Percentiles rank a stretch among this genome's conserved stretches.
Evolutionary conservation across 1,284 basidiomycete genomes (phyloP).

Genomic region (Boletus mariae): DNA sequence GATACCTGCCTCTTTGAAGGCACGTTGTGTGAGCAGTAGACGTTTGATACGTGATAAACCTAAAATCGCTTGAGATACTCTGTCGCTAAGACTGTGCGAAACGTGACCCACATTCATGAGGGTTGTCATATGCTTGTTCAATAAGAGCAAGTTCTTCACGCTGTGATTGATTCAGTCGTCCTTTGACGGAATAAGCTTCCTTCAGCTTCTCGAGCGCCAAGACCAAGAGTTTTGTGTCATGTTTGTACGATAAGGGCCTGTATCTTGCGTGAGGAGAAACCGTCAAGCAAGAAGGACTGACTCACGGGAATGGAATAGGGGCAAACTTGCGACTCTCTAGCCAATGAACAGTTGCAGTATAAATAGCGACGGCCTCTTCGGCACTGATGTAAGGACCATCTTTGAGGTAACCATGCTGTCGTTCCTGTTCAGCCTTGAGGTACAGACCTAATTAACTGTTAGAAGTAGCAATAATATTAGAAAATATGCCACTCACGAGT

Average conservation of each 20-base stretch:
- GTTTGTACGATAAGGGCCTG: slow-evolving; percentile 93
- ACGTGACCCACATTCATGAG: slow-evolving; percentile 70
- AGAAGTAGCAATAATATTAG: slow-evolving; percentile 1
- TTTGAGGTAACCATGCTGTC: slow-evolving; percentile 95
- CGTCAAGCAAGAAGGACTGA: slow-evolving; percentile 4
- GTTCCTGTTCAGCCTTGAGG: slow-evolving; percentile 95
- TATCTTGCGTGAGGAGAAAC: slow-evolving; percentile 1
- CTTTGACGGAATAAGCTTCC: slow-evolving; percentile 98
- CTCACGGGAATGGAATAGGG: slow-evolving; percentile 93
- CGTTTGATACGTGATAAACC: slow-evolving; percentile 95
- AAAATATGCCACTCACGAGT: slow-evolving; percentile 53
- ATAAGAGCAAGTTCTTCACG: slow-evolving; percentile 94
- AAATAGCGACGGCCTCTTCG: slow-evolving; percentile 96
- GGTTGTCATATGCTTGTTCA: slow-evolving; percentile 95
- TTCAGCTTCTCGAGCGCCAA: slow-evolving; percentile 94
- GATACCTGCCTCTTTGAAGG: slow-evolving; percentile 97
- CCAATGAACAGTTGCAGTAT: slow-evolving; percentile 97
- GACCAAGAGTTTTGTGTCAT: slow-evolving; percentile 94
- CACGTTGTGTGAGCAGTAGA: slow-evolving; percentile 89
- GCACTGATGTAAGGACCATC: slow-evolving; percentile 97
- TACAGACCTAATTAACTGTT: slow-evolving; percentile 61
- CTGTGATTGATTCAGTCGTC: slow-evolving; percentile 92
- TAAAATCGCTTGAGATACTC: slow-evolving; percentile 24
- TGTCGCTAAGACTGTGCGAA: neutral
- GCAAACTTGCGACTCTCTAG: slow-evolving; percentile 94